Evolutionary conservation across 2,329 filamentous ascomycete genomes (phyloP), one percentile per base, ranked within the genome.

Genomic region (Aspergillus sp.): DNA sequence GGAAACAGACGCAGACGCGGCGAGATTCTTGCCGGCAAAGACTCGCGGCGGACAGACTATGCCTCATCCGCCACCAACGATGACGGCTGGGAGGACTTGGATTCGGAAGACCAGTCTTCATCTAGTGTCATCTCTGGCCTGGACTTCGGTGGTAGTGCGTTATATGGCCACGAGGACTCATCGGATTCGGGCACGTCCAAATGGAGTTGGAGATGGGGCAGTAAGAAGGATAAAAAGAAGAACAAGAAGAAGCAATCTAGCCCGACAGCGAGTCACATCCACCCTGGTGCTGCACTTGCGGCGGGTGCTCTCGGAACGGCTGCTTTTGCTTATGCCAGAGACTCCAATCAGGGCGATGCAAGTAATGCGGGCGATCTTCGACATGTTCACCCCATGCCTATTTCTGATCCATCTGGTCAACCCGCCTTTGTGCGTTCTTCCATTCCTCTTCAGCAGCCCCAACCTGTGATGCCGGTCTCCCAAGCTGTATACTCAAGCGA

Each of bases 371-470:
- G 62, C 51, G 72, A 69, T 48, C 70, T 74, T 34, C 58, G 84
- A 56, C 75, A 79, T 28, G 78, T 88, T 30, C 83, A 83, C 52
- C 81, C 87, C 6, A 69, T 84, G 29, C 78, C 83, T 5, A 83
- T 83, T 1, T 76, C 76, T 3, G 86, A 90, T 50, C 80, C 82
- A 6, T 72, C 68, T 13, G 73, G 69, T 5, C 53, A 65, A 41
- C 58, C 64, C 27, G 53, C 61, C 13, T 43, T 64, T 7, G 56
- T 68, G 33, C 74, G 79, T 34, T 78, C 83, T 5, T 74, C 80
- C 0, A 76, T 89, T 29, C 82, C 83, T 8, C 74, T 96, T n/a
- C 86, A 93, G 61, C 88, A 95, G 56, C 90, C 90, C 2, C 85
- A 90, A 54, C 90, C 90, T 2, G 78, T 88, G 46, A 75, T 78